A percentile compares a stretch with the other conserved stretches of the same genome.
phyloP scores from a whole-genome alignment of 2,329 filamentous ascomycete genomes.

The Aspergillus terreus region DNA sequence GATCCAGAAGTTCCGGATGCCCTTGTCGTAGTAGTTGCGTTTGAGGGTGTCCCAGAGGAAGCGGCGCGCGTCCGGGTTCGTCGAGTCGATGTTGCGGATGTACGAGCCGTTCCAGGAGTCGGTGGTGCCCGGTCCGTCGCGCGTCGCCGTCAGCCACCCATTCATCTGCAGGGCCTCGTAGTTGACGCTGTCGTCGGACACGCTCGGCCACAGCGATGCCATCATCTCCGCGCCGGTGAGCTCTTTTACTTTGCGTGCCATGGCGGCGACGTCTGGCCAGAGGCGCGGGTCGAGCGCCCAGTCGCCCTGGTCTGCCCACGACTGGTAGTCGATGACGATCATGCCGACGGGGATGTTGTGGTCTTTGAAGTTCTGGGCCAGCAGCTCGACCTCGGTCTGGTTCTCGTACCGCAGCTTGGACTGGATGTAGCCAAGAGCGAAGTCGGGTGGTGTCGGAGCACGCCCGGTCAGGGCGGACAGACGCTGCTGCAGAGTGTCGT shows the following conservation, averaged over 20 bases:
- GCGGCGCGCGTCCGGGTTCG: conserved; percentile 53
- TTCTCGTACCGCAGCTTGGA: conserved; percentile 62
- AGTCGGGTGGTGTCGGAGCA: conserved; percentile 61
- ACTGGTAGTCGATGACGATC: conserved; percentile 63
- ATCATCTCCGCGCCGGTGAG: conserved; percentile 58
- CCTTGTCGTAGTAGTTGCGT: conserved; percentile 56
- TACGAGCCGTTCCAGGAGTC: conserved; percentile 57
- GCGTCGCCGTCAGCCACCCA: conserved; percentile 55
- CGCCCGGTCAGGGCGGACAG: conserved; percentile 54
- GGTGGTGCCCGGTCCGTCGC: conserved; percentile 53
- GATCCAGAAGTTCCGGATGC: conserved; percentile 62
- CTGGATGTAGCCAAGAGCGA: conserved; percentile 63
- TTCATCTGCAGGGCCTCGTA: conserved; percentile 57
- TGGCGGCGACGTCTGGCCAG: conserved; percentile 61
- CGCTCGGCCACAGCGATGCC: conserved; percentile 65
- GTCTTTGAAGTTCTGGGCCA: conserved; percentile 55
- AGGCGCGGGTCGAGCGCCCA: conserved; percentile 61
- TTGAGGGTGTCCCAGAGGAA: conserved; percentile 58
- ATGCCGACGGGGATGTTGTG: conserved; percentile 57
- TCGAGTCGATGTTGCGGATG: conserved; percentile 57
- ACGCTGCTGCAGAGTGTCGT: conserved; percentile 50
- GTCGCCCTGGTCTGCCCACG: conserved; percentile 62
- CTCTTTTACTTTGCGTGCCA: conserved; percentile 55
- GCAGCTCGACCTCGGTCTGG: conserved; percentile 56
- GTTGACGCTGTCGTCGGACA: conserved; percentile 55